phyloP scores from a whole-genome alignment of 768 basidiomycete genomes.

The Leccinum subgranulosum region DNA sequence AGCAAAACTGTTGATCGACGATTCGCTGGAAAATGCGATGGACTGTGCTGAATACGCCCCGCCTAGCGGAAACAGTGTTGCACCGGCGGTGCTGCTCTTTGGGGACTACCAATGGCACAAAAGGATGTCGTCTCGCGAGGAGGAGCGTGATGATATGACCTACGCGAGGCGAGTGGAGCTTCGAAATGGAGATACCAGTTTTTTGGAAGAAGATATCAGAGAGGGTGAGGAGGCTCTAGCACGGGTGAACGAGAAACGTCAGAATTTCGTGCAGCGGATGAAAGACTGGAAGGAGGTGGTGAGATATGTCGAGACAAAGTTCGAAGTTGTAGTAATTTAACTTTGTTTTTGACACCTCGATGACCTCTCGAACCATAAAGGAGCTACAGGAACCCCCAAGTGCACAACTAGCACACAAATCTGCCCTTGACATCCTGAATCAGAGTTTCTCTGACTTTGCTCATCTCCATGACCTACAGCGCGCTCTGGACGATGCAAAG shows the following conservation, averaged over 20 bases:
- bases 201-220: conserved; percentile 50
- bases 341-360: conserved; percentile 7
- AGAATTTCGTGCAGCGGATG: conserved; percentile 46
- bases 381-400: conserved; percentile 50
- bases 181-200: conserved; percentile 45
- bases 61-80: conserved; percentile 11
- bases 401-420: conserved; percentile 35
- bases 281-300: conserved; percentile 63
- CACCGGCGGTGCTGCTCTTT: conserved; percentile 66
- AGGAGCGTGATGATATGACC: conserved; percentile 49
- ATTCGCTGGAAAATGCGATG: conserved; percentile 75
- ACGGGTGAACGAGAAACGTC: conserved; percentile 43
- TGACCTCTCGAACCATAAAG: conserved; percentile 46
- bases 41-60: conserved; percentile 42
- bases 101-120: conserved; percentile 78
- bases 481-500: conserved; percentile 41
- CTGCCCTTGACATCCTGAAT: conserved; percentile 40
- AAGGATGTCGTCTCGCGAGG: conserved; percentile 44
- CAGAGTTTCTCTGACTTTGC: conserved; percentile 44
- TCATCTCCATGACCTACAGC: conserved; percentile 48
- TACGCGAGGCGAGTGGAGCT: conserved; percentile 48
- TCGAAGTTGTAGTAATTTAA: neutral
- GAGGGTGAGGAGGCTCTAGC: conserved; percentile 33
- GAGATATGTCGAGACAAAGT: conserved; percentile 37
- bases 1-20: conserved; percentile 71